Evolutionary conservation across 1,284 basidiomycete genomes (phyloP), one percentile per base, ranked within the genome.

Genomic region (Lentinula novae-zelandiae): DNA sequence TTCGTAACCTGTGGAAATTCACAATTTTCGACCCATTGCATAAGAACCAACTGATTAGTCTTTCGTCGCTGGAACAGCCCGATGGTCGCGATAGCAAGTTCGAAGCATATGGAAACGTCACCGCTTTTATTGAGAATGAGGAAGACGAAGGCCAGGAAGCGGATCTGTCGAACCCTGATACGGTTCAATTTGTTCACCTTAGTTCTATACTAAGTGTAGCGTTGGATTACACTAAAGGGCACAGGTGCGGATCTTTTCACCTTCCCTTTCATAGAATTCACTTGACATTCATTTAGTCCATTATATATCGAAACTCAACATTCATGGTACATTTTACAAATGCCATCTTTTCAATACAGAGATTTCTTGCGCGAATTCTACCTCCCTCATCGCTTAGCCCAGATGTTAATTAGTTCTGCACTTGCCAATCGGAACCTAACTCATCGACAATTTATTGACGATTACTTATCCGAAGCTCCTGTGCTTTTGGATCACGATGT

Each of bases 291-390:
- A 15, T 48, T 10, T 58, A 90, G 89, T 15, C 80, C 84, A 0
- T 69, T 89, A 8, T 87, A 77, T 59, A 75, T 90, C 12, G 80
- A 87, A 65, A 89, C 89, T 0, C 64, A 75, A 31, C 76, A 75
- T 61, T 84, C 84, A 0, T 84, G 81, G 77, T 90, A 90, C 67
- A 79, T 82, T 34, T 71, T 90, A 20, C 71, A 73, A 12, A 66
- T 62, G 1, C 84, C 87, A 0, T 76, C 80, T 2, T 64, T 68
- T 13, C 64, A 62, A 17, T 90, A 90, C 62, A 60, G 68, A 9
- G 67, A 67, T 1, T 72, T 73, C n/a, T 85, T 78, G 60, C 65
- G 70, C 20, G 67, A 76, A 3, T 89, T 86, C 67, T 82, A 81
- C 65, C 71, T 71, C 2, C 76, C 79, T 0, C 78, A 82, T 44